These are phyloP conservation scores for Pseudozyma pruni DNA, from an alignment of 1,284 basidiomycete genomes.

Conservation along the genomic window DNA sequence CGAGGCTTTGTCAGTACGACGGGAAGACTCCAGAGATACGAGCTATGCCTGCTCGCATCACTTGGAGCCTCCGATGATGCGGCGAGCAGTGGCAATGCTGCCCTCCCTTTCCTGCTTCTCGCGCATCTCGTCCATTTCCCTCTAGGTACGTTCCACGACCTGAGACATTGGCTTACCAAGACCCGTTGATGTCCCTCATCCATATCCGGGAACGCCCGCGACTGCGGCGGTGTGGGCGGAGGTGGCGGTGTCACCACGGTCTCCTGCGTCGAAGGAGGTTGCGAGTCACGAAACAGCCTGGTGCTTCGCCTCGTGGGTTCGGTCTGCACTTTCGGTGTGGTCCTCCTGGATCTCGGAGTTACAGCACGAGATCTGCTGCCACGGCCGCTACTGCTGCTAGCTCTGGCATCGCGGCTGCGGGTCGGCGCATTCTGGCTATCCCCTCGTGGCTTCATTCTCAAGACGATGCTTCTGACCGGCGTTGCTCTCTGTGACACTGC, in stretches of 20 bases:
- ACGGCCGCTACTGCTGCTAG: not conserved
- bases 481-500: slow-evolving; percentile 1
- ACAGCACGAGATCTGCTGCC: not conserved
- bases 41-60: not conserved
- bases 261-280: slow-evolving; percentile 15
- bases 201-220: slow-evolving; percentile 2
- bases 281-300: slow-evolving; percentile 15
- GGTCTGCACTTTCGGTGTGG: not conserved
- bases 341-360: not conserved
- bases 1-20: slow-evolving; percentile 16
- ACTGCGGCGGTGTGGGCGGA: not conserved
- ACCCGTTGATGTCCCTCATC: slow-evolving; percentile 2
- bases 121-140: no score
- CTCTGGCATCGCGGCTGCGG: not conserved
- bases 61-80: not conserved
- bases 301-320: slow-evolving; percentile 20
- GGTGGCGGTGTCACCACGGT: not conserved
- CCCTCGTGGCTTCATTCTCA: no score
- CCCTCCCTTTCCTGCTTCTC: not conserved
- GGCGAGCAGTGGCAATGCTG: not conserved
- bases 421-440: not conserved
- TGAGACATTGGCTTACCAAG: slow-evolving; percentile 19
- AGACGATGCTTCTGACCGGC: no score
- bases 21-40: not conserved
- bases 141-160: not conserved